Percentiles rank a stretch among this genome's conserved stretches.
phyloP scores from a whole-genome alignment of 768 basidiomycete species.

The Leccinellum rugosiceps region DNA sequence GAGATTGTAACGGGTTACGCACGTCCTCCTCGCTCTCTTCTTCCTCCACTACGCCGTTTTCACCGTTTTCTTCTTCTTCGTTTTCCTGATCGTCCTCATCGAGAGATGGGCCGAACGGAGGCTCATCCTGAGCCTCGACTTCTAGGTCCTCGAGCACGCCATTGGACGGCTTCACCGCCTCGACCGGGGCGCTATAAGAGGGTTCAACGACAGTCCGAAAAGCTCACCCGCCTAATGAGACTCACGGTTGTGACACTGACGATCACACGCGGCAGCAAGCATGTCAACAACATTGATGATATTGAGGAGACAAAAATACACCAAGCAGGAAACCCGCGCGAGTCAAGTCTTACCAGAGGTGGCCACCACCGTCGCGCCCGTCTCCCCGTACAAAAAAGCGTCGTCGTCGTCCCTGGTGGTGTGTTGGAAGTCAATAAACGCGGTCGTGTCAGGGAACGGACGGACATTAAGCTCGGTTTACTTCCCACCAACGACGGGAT shows the following conservation, averaged over 20 bases:
- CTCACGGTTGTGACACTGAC: conserved; percentile 65
- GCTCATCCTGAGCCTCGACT: conserved; percentile 39
- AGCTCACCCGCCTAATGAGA: conserved; percentile 32
- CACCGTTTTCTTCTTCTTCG: conserved; percentile 20
- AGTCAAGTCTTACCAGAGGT: conserved; percentile 45
- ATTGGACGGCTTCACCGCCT: conserved; percentile 43
- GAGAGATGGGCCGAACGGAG: conserved; percentile 26
- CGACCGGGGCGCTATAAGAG: conserved; percentile 37
- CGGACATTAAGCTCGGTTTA: conserved; percentile 27
- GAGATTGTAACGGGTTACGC: conserved; percentile 10
- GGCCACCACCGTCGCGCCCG: conserved; percentile 33
- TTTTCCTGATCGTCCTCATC: conserved; percentile 25
- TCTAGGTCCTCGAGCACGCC: conserved; percentile 52
- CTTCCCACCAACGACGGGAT: conserved; percentile 19
- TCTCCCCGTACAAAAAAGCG: conserved; percentile 71
- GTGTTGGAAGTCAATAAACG: conserved; percentile 24
- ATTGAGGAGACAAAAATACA: conserved; percentile 35
- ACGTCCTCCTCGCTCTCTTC: conserved; percentile 51
- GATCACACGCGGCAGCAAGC: conserved; percentile 37
- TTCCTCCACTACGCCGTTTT: conserved; percentile 37
- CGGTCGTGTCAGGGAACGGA: conserved; percentile 16
- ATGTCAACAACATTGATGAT: conserved; percentile 40
- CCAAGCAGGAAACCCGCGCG: conserved; percentile 18
- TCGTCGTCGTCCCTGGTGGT: conserved; percentile 71
- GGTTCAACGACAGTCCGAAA: conserved; percentile 17